phyloP scores from a whole-genome alignment of 139 green algal genomes.

The Diplosphaera chodatii region DNA sequence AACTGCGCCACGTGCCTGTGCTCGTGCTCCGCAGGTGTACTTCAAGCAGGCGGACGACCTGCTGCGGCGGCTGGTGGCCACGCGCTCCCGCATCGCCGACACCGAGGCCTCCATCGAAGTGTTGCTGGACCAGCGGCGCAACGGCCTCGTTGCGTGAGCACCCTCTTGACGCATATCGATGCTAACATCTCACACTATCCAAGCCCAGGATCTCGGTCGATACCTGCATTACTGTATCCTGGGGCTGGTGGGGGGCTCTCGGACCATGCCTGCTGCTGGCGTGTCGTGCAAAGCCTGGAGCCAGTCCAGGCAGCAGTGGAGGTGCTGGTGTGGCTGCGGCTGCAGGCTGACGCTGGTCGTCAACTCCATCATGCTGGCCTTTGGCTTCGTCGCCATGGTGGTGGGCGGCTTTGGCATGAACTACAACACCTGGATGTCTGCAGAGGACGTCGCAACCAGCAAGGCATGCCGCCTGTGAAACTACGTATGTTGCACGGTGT shows the following conservation, averaged over 20 bases:
- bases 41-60: constrained; percentile 16
- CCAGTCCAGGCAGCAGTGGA: no score
- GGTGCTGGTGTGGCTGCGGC: no score
- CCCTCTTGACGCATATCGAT: neutral
- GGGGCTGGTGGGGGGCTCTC: no score
- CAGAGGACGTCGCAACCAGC: neutral
- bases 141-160: neutral
- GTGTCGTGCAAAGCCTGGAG: no score
- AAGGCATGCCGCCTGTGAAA: no score
- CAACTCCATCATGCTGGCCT: neutral
- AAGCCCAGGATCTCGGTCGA: no score
- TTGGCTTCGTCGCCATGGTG: neutral
- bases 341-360: neutral
- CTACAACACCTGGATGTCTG: neutral
- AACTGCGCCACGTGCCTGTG: no score
- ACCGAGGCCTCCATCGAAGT: neutral
- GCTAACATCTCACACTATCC: no score
- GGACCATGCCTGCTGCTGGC: no score
- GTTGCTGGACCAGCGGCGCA: neutral
- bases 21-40: no score
- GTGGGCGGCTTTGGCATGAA: neutral
- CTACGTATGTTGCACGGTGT: no score
- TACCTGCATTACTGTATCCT: no score
- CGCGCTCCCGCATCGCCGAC: neutral
- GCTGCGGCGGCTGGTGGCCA: neutral